phyloP scores from a whole-genome alignment of 139 green algal species.

The Micractinium sp. region DNA sequence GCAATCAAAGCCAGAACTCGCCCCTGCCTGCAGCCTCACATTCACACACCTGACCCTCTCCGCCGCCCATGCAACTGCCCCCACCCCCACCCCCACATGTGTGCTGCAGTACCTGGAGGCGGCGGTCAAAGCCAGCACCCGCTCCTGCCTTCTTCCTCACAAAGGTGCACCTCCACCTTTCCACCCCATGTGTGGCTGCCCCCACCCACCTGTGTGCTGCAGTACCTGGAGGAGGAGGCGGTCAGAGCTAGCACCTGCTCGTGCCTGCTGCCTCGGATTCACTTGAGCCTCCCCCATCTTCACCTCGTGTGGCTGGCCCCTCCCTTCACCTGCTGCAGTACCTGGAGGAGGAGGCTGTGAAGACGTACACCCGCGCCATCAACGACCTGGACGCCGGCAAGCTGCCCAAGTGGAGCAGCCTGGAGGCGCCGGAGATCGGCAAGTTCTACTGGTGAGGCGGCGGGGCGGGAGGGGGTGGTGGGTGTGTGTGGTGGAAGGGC shows the following conservation, averaged over 20 bases:
- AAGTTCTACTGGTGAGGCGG: conserved; percentile 63
- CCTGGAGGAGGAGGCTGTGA: conserved; percentile 95
- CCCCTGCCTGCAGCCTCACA: too few relatives aligned
- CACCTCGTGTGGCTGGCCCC: not conserved
- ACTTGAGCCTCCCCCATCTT: too few relatives aligned
- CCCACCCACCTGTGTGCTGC: not conserved
- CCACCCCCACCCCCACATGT: too few relatives aligned
- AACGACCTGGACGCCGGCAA: conserved; percentile 59
- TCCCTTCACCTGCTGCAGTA: conserved; percentile 56
- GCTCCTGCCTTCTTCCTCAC: not conserved
- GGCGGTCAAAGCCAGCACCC: not conserved
- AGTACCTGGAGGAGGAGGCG: conserved; percentile 97
- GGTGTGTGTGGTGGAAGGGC: not conserved
- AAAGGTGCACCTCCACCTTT: too few relatives aligned
- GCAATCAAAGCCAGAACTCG: too few relatives aligned
- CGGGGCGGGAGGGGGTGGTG: too few relatives aligned
- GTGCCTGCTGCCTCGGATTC: too few relatives aligned
- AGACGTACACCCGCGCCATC: conserved; percentile 90
- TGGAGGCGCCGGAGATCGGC: conserved; percentile 60
- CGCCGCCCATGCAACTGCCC: not conserved
- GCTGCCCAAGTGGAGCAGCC: conserved; percentile 74
- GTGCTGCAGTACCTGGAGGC: too few relatives aligned
- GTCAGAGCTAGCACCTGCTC: too few relatives aligned
- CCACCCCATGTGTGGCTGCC: too few relatives aligned
- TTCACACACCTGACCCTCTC: too few relatives aligned